Base-by-base conservation (phyloP, 352 stramenopile genomes). In the Phytophthora cactorum region DNA sequence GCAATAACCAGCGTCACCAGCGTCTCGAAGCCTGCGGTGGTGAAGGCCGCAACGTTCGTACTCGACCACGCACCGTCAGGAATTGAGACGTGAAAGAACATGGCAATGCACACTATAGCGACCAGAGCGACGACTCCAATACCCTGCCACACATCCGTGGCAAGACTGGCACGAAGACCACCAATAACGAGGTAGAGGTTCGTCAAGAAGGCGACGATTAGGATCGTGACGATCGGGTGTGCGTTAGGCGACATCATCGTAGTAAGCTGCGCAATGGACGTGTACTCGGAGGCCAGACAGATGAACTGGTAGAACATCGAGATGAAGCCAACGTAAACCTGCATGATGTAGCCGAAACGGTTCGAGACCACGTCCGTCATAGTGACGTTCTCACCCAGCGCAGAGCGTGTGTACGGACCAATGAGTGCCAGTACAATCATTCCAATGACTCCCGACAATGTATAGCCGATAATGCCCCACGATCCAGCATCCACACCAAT, bases 241-340 rank as follows among this genome's bases (percentile, higher is more conserved):
- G 82, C 72, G 34, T 75, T 68, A 0, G 82, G 82, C 5, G 79
- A 84, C 32, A 91, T 59, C 55, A 87, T 82, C 9, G 46, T 54
- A 14, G 79, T 82, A 29, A 94, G 65, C n/a, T 74, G 29, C 0
- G 82, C 86, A 25, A 91, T 86, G 6, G 59, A 80, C 39, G 86
- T 92, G 58, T 90, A 68, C 66, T 93, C 86, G 5, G 83, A 91
- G 5, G 77, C 80, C 17, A 93, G 65, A 41, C 80, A 93, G 72
- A 93, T 90, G 58, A 93, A 91, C 73, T 94, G 86, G 78, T 89
- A 92, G 52, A 94, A 92, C 38, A 91, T 70, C 15, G 86, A 79
- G 47, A 92, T 84, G 58, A 88, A 68, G 14, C 73, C 71, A 25
- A 90, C 70, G 72, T 91, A 91, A 9, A 84, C 67, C 46, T 93